Conservation (phyloP, 768 basidiomycete genomes). For the Lyophyllum decastes region DNA sequence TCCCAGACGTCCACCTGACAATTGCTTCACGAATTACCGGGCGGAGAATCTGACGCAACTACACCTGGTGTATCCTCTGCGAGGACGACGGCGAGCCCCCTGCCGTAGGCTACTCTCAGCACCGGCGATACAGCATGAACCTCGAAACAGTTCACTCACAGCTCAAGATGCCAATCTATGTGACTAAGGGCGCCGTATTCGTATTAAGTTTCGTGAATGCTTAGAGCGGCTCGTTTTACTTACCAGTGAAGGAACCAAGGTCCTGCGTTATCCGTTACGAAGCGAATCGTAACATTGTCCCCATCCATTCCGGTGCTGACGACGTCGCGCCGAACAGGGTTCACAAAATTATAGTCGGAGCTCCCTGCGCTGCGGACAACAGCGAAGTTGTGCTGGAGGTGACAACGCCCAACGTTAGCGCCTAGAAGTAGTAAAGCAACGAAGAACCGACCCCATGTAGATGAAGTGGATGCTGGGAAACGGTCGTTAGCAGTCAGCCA, state of each 20-base stretch:
- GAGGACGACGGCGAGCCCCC: constrained; percentile 11
- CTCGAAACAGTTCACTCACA: not conserved
- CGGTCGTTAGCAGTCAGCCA: not conserved
- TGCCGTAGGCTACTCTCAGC: too few relatives aligned
- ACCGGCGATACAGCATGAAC: too few relatives aligned
- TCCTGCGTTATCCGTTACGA: constrained; percentile 9
- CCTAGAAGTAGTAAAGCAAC: not conserved
- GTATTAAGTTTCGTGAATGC: not conserved
- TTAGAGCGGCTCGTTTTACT: constrained; percentile 1
- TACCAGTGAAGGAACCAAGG: too few relatives aligned
- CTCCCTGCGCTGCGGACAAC: constrained; percentile 35
- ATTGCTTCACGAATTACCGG: not conserved
- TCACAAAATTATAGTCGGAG: constrained; percentile 33
- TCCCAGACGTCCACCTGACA: not conserved
- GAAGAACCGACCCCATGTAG: constrained; percentile 27
- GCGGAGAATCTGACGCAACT: not conserved
- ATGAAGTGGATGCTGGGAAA: constrained; percentile 26
- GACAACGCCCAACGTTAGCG: not conserved
- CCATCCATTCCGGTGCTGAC: not conserved
- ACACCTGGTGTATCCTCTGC: constrained; percentile 1
- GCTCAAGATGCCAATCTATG: constrained; percentile 13
- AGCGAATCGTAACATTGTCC: constrained; percentile 11
- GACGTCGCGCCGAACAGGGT: constrained; percentile 40
- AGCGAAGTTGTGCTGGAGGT: constrained; percentile 32
- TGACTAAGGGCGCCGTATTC: constrained; percentile 1